Conservation (phyloP, 83 land plant genomes). For the Picea engelmannii region DNA sequence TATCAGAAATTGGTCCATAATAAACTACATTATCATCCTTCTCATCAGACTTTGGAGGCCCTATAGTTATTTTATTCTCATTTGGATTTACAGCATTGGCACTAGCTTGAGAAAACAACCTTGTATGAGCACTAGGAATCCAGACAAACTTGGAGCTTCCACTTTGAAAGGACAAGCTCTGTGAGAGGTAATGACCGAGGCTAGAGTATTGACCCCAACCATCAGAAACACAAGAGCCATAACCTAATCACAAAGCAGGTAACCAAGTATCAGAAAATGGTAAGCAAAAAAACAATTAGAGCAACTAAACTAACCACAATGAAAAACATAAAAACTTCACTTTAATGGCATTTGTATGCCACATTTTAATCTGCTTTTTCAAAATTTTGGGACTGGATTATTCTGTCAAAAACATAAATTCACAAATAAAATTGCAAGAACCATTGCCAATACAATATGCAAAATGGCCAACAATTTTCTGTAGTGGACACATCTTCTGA, state of each 20-base stretch:
- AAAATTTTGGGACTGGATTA: neutral
- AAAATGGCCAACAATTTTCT: neutral
- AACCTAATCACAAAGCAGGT: neutral
- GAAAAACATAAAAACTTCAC: neutral
- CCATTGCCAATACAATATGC: neutral
- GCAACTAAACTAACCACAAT: neutral
- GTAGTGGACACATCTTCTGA: neutral
- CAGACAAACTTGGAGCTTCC: neutral
- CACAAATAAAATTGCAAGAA: neutral
- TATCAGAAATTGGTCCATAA: conserved; percentile 82
- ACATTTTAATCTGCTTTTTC: neutral
- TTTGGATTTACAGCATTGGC: neutral
- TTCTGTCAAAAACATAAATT: neutral
- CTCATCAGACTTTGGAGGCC: conserved; percentile 43
- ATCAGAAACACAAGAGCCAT: neutral
- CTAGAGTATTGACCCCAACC: neutral
- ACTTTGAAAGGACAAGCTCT: neutral
- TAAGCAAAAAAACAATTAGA: neutral
- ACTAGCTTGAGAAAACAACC: neutral
- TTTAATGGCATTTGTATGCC: neutral
- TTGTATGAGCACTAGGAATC: neutral
- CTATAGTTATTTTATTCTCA: conserved; percentile 61
- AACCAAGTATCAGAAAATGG: neutral
- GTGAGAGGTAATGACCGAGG: neutral
- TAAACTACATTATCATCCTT: conserved; percentile 64